Percentiles rank a stretch among this genome's conserved stretches.
phyloP scores from a whole-genome alignment of 345 rosid genomes.

The Gynandropsis gynandra region DNA sequence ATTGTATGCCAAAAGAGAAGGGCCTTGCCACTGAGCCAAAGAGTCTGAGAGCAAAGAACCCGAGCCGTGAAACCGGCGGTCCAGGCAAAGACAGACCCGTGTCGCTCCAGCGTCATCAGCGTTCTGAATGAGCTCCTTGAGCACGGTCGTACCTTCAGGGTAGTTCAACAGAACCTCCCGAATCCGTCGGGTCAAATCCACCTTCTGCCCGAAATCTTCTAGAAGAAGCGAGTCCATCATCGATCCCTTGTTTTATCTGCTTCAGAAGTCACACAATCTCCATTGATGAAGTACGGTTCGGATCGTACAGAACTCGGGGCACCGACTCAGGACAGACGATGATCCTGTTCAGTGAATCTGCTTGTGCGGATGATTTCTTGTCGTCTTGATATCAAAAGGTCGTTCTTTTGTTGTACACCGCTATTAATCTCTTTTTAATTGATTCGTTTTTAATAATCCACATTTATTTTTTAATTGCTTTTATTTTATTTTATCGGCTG shows the following conservation, averaged over 20 bases:
- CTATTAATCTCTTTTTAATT: too few relatives aligned
- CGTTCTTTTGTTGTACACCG: too few relatives aligned
- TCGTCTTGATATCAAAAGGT: too few relatives aligned
- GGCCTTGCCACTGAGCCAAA: conserved; percentile 81
- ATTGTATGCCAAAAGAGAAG: conserved; percentile 73
- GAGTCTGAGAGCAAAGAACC: conserved; percentile 52
- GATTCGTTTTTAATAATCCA: too few relatives aligned
- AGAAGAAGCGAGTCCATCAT: conserved; percentile 54
- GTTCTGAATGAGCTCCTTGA: conserved; percentile 89
- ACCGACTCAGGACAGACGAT: too few relatives aligned
- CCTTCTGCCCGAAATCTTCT: conserved; percentile 98
- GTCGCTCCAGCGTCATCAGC: conserved; percentile 98
- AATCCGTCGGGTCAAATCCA: conserved; percentile 93
- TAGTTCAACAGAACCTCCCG: conserved; percentile 89
- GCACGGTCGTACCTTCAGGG: conserved; percentile 91
- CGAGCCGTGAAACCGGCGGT: conserved; percentile 55
- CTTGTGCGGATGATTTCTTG: too few relatives aligned
- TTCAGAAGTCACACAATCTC: neutral
- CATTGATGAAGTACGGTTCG: too few relatives aligned
- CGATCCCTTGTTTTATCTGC: neutral
- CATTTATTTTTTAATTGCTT: too few relatives aligned
- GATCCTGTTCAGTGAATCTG: too few relatives aligned
- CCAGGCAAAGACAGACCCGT: conserved; percentile 73
- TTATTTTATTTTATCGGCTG: too few relatives aligned
- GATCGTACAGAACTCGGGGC: too few relatives aligned